Base-by-base conservation (phyloP, 306 rosid species). In the Abrus pulchellus region DNA sequence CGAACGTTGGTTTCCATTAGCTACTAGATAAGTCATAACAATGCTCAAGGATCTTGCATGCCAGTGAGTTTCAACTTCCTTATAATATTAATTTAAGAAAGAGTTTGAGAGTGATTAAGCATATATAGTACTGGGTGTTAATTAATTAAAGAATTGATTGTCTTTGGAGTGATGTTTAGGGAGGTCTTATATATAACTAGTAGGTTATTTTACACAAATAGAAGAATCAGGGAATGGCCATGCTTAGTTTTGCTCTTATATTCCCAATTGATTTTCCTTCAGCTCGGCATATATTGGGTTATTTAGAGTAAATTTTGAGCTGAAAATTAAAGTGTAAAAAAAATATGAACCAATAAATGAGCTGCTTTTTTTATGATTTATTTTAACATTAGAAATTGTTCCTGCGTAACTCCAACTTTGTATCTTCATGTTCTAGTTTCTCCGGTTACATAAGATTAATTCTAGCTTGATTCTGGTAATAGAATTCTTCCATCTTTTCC, bases 1-100 rank as follows among this genome's bases (percentile, higher is more conserved):
- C 3, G 85, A 86, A 20, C 93, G 97, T 32, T 94, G 99, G 99
- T 93, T 94, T 69, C 98, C 97, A 8, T 77, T 90, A 40, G 82
- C 54, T 34, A 68, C 80, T 29, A 91, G 79, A 68, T 68, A 13
- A 68, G n/a, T 41, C 10, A 72, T 20, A 44, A 5, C 7, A 20
- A 20, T 20, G 20, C 20, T 20, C 20, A 20, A 20, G 20, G 20
- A 20, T 20, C 20, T 20, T 20, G 20, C 20, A 20, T 20, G 20
- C 48, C 48, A 44, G 48, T 44, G 7, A 44, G 48, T 36, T 2
- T 36, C 4, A 36, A 36, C 4, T 36, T 2, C 40, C 40, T 36
- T 36, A 2, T 36, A 36, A 36, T 36, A 36, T 36, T 36, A 5
- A 12, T 61, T 62, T 36, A 9, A 9, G 5, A 2, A 60, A 12